These are phyloP conservation scores for Acanthamoeba triangularis DNA, from an alignment of 208 protist species.

Conservation along the genomic window DNA sequence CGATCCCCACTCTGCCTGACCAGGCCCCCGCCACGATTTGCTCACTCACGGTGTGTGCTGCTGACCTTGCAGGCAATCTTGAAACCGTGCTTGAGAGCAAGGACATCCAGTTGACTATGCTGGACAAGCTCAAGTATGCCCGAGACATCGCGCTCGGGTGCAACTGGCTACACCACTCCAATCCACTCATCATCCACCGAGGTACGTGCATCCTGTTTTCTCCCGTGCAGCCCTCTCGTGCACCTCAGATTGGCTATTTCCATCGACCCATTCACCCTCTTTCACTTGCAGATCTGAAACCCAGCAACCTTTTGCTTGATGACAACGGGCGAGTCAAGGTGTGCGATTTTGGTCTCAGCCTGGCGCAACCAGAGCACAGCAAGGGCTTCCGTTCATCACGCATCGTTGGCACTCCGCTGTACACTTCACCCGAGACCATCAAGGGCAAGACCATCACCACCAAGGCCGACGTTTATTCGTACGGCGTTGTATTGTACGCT, in stretches of 20 bases:
- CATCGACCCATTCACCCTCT: background rate
- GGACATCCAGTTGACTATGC: slow-evolving; percentile 60
- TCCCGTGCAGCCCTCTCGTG: too few relatives aligned
- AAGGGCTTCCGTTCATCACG: slow-evolving; percentile 65
- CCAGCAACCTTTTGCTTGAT: slow-evolving; percentile 69
- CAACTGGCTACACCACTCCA: slow-evolving; percentile 65
- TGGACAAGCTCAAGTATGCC: slow-evolving; percentile 67
- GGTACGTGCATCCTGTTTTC: background rate
- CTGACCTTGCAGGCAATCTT: slow-evolving; percentile 46
- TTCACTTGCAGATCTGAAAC: slow-evolving; percentile 24
- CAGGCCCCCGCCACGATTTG: background rate
- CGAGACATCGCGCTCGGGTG: slow-evolving; percentile 63
- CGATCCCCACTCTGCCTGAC: background rate
- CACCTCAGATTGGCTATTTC: background rate
- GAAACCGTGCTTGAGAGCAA: slow-evolving; percentile 61
- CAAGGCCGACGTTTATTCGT: slow-evolving; percentile 70
- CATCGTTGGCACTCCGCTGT: slow-evolving; percentile 69
- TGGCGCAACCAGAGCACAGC: slow-evolving; percentile 60
- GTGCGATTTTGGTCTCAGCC: slow-evolving; percentile 65
- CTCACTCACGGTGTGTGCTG: too few relatives aligned
- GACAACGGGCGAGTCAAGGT: slow-evolving; percentile 59
- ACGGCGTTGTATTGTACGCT: slow-evolving; percentile 68
- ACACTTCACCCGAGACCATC: slow-evolving; percentile 63
- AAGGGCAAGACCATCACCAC: slow-evolving; percentile 71
- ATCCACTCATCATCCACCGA: slow-evolving; percentile 63